Conservation (phyloP, 768 basidiomycete genomes). For the Nevesoporus exiguus region DNA sequence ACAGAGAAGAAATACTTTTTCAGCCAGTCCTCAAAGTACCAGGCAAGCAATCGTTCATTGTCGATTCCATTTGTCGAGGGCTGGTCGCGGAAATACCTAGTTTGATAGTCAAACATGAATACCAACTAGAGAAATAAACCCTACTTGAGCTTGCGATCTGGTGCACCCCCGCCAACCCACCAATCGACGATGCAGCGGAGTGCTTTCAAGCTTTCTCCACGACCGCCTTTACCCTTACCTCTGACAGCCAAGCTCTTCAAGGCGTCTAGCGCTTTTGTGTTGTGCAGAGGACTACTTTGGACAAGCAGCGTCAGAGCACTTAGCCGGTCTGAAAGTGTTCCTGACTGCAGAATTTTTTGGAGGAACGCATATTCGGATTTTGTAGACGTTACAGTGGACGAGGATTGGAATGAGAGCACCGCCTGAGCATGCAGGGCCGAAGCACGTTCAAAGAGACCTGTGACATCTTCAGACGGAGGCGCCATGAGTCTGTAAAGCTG, state of each 20-base stretch:
- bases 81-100: conserved; percentile 89
- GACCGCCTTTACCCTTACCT: conserved; percentile 78
- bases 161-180: conserved; percentile 95
- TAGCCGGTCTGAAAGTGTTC: conserved; percentile 89
- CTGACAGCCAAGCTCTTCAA: conserved; percentile 73
- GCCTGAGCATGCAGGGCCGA: conserved; percentile 44
- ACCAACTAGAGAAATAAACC: conserved; percentile 24
- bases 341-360: conserved; percentile 77
- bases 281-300: conserved; percentile 84
- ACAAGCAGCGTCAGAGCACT: conserved; percentile 88
- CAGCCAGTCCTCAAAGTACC: conserved; percentile 96
- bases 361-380: conserved; percentile 80
- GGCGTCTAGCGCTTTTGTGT: conserved; percentile 73
- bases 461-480: no score
- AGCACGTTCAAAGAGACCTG: conserved; percentile 41
- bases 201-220: conserved; percentile 92
- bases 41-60: conserved; percentile 71
- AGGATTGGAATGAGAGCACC: conserved; percentile 44
- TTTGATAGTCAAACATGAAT: background rate
- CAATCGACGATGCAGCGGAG: conserved; percentile 91
- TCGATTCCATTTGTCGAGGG: conserved; percentile 64
- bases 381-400: conserved; percentile 41
- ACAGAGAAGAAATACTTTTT: conserved; percentile 96
- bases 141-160: conserved; percentile 83
- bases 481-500: no score